Conservation (phyloP, 2,329 filamentous ascomycete species). For the Rhinocladiella similis region DNA sequence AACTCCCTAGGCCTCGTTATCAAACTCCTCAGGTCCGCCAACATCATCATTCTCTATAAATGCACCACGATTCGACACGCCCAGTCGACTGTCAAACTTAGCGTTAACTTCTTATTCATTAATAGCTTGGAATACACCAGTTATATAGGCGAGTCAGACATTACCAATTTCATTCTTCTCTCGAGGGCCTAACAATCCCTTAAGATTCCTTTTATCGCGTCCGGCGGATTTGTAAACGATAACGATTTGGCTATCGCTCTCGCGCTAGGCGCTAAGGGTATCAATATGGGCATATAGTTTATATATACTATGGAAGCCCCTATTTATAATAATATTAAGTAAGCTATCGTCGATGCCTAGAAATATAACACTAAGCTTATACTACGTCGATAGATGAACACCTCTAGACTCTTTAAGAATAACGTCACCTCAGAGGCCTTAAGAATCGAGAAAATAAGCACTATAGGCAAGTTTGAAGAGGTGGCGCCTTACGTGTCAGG, state of each 20-base stretch:
- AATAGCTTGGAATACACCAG: conserved; percentile 97
- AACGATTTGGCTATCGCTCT: conserved; percentile 89
- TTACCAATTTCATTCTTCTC: conserved; percentile 65
- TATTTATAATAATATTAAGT: conserved; percentile 90
- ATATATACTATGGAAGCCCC: conserved; percentile 95
- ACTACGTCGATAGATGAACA: conserved; percentile 89
- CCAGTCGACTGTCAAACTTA: conserved; percentile 85
- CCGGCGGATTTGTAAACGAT: conserved; percentile 92
- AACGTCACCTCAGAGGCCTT: conserved; percentile 79
- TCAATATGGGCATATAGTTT: conserved; percentile 99
- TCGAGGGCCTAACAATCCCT: conserved; percentile 81
- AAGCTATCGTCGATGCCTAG: conserved; percentile 81
- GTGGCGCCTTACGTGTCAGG: conserved; percentile 86
- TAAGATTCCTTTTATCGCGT: conserved; percentile 88
- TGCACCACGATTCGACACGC: conserved; percentile 96
- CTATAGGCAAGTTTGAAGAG: conserved; percentile 83
- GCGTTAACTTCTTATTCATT: conserved; percentile 94
- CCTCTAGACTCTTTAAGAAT: conserved; percentile 83
- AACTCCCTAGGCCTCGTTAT: conserved; percentile 92
- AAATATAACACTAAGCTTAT: conserved; percentile 92
- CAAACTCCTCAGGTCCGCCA: conserved; percentile 77
- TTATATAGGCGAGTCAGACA: conserved; percentile 55
- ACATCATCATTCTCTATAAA: conserved; percentile 85
- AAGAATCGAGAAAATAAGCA: conserved; percentile 79
- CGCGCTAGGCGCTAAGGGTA: conserved; percentile 83